Base-by-base conservation (phyloP, 805 yeast genomes). In the Clavispora carvajalis region DNA sequence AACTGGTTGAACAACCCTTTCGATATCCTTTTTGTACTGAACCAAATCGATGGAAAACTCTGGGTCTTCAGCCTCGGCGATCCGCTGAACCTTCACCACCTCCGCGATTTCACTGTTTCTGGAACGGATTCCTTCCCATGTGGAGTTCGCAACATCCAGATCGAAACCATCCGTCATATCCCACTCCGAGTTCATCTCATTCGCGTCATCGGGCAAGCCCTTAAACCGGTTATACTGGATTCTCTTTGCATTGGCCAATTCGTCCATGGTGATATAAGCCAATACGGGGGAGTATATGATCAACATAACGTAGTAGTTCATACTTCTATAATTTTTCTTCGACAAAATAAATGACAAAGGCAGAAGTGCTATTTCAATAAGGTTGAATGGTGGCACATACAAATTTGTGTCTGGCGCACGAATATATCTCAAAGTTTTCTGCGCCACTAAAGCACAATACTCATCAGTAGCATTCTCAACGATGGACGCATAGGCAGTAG, bases 381-480 rank as follows among this genome's bases (percentile, higher is more conserved):
- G 58, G 58, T 88, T 88, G 48, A 86, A 72, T 4, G 96, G 96
- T 4, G 96, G 91, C 19, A 86, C 89, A 57, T 78, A 88, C 30
- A 87, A 84, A 54, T 84, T 79, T 43, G 79, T 82, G 63, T 88
- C 96, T 0, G 96, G 96, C 0, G 95, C 95, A 51, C 96, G 73
- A 39, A 87, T 79, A 57, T 84, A 88, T 46, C 90, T 73, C 51
- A 88, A 71, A 0, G 95, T 86, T 67, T 88, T 86, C 46, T 84
- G 84, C 4, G 95, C 85, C 49, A 85, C 85, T 39, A 86, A 72
- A 0, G 95, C 95, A 68, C 87, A 74, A 56, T 82, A 88, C 58
- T 88, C 95, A 55, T 85, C 87, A 15, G 82, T 77, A 1, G 95
- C 88, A 65, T 87, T 85, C 35, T 78, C 91, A 37, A 82, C 83